phyloP scores from a whole-genome alignment of 306 rosid genomes.

The Dicorynia guianensis region DNA sequence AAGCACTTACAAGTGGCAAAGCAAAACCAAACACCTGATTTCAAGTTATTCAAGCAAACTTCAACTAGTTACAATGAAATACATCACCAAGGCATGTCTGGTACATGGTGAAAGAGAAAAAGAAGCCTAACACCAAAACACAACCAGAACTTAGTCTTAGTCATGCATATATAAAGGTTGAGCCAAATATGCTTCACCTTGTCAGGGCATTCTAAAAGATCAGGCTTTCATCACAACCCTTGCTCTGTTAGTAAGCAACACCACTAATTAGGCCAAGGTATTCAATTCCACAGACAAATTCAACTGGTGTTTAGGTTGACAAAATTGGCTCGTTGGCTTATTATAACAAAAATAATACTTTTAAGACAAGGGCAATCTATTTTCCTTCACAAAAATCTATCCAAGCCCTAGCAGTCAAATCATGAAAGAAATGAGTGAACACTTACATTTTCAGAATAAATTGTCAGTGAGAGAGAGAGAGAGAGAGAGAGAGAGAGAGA shows the following conservation, averaged over 20 bases:
- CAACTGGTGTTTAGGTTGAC: background rate
- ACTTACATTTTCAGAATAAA: conserved; percentile 1
- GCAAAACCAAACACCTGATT: conserved; percentile 35
- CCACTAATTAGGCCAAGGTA: conserved; percentile 10
- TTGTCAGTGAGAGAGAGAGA: background rate
- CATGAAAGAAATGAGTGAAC: conserved; percentile 7
- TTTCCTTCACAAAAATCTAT: conserved; percentile 21
- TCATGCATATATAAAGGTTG: conserved; percentile 17
- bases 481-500: conserved; percentile 8
- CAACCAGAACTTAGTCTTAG: background rate
- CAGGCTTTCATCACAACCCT: background rate
- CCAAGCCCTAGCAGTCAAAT: conserved; percentile 16
- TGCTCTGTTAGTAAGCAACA: background rate
- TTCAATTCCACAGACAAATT: conserved; percentile 10
- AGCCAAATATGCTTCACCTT: background rate
- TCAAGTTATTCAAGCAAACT: conserved; percentile 31
- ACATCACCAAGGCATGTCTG: background rate
- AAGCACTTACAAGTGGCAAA: conserved; percentile 3
- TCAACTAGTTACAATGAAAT: conserved; percentile 12
- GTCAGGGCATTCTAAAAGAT: conserved; percentile 4
- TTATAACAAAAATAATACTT: conserved; percentile 9
- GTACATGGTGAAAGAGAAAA: conserved; percentile 5
- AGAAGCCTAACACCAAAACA: conserved; percentile 15
- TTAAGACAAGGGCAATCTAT: background rate
- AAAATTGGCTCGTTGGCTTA: conserved; percentile 26